These are phyloP conservation scores for Apium graveolens DNA, from an alignment of 129 eudicot species.

Conservation along the genomic window DNA sequence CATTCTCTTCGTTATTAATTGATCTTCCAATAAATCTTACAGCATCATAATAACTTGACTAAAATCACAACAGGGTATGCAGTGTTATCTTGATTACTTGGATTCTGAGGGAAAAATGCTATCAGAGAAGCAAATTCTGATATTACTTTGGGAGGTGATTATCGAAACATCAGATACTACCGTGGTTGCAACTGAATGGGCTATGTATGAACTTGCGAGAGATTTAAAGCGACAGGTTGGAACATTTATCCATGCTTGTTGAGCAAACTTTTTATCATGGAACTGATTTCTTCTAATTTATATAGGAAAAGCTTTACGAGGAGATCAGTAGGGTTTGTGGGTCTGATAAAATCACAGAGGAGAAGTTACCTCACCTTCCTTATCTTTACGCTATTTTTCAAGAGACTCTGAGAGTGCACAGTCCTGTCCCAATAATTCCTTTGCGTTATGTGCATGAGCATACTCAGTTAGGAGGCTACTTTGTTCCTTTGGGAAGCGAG, in stretches of 20 bases:
- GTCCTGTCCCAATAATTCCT: constrained; percentile 51
- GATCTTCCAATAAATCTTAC: background rate
- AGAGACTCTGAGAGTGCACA: constrained; percentile 50
- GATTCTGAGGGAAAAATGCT: constrained; percentile 41
- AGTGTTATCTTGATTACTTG: constrained; percentile 47
- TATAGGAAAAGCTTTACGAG: constrained; percentile 40
- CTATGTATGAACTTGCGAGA: constrained; percentile 58
- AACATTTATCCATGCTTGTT: background rate
- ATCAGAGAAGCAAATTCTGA: constrained; percentile 31
- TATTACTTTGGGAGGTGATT: constrained; percentile 62
- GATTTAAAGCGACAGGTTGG: constrained; percentile 41
- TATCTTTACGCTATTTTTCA: constrained; percentile 45
- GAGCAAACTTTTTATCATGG: background rate
- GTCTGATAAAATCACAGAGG: constrained; percentile 38
- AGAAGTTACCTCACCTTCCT: constrained; percentile 40
- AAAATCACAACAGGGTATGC: constrained; percentile 29
- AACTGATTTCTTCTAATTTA: background rate
- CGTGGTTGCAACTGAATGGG: constrained; percentile 65
- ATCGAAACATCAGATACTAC: constrained; percentile 64
- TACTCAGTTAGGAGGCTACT: constrained; percentile 53
- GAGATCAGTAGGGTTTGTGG: constrained; percentile 54
- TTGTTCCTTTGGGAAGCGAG: constrained; percentile 55
- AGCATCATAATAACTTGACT: background rate
- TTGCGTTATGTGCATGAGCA: constrained; percentile 47
- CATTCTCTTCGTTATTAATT: background rate